Base-by-base conservation (phyloP, 2,329 filamentous ascomycete genomes). In the Curvularia eragrostidis region DNA sequence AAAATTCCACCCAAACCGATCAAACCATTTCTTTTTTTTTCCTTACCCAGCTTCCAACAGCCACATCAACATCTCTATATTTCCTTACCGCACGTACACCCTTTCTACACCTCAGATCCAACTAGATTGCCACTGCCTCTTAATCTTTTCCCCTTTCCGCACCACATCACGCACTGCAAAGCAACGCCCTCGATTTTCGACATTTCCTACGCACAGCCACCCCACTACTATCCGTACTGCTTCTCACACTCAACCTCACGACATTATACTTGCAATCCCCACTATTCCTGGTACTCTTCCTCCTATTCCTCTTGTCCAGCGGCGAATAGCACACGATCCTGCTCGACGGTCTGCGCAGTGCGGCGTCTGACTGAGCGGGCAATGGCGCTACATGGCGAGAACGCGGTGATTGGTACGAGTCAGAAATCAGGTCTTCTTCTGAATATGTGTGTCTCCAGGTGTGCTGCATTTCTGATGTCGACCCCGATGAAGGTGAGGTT, bases 281-380 rank as follows among this genome's bases (percentile, higher is more conserved):
- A 13, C 41, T 32, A 9, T 15, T 26, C 15, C 36, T 41, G 4
- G 30, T 8, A 10, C 44, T 44, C 7, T 36, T 53, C 7, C 26
- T 12, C 32, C 13, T 15, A 21, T 54, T 49, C 12, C 55, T 43
- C 18, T 58, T 58, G 5, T 49, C 55, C 2, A 58, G 41, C 12
- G 51, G 51, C 10, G 55, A 58, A 15, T 58, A 51, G 3, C 51
- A 58, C 8, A 58, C 24, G 6, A 49, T 54, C 5, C 38, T 44
- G 24, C 50, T 49, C 19, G 30, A 49, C 8, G 44, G 39, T 41
- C 30, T 42, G 19, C 49, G 21, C 19, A 54, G 44, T n/a, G 38
- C 44, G 12, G 39, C 30, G 24, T 54, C 39, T 7, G 42, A 36
- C 18, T 41, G 24, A 21, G 24, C 4, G 32, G 19, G 13, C 23